Conservation (phyloP, 1,284 basidiomycete species). For the Xerocomus nothofagi region DNA sequence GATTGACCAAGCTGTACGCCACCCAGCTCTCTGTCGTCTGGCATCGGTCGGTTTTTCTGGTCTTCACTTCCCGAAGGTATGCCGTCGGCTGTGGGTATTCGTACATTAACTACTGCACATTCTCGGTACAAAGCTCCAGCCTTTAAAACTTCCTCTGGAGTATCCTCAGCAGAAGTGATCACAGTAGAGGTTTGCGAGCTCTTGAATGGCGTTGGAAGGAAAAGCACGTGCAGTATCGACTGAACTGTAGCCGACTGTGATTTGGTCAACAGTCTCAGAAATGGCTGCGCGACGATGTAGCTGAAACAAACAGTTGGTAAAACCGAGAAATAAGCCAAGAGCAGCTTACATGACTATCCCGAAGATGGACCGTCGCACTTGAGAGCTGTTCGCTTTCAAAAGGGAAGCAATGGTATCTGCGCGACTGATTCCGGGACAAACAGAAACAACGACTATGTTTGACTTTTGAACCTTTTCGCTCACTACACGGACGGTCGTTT, state of each 20-base stretch:
- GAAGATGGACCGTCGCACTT: conserved; percentile 36
- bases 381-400: conserved; percentile 47
- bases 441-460: conserved; percentile 70
- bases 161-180: not conserved
- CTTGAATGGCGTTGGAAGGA: conserved; percentile 75
- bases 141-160: conserved; percentile 60
- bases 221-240: conserved; percentile 67
- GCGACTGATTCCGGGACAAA: conserved; percentile 72
- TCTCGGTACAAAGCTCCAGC: conserved; percentile 76
- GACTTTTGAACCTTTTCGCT: conserved; percentile 53
- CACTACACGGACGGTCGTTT: conserved; percentile 46
- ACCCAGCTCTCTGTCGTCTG: conserved; percentile 66
- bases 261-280: conserved; percentile 65
- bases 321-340: conserved; percentile 15
- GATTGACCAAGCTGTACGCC: conserved; percentile 63
- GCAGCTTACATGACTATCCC: conserved; percentile 46
- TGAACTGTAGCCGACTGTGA: conserved; percentile 57
- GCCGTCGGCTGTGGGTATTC: conserved; percentile 40
- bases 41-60: conserved; percentile 33
- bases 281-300: conserved; percentile 58
- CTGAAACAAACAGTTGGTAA: conserved; percentile 35
- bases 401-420: conserved; percentile 61
- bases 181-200: conserved; percentile 21
- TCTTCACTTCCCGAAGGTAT: conserved; percentile 12
- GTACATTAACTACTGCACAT: conserved; percentile 59